Base-by-base conservation (phyloP, 805 yeast genomes). In the Spathaspora passalidarum region DNA sequence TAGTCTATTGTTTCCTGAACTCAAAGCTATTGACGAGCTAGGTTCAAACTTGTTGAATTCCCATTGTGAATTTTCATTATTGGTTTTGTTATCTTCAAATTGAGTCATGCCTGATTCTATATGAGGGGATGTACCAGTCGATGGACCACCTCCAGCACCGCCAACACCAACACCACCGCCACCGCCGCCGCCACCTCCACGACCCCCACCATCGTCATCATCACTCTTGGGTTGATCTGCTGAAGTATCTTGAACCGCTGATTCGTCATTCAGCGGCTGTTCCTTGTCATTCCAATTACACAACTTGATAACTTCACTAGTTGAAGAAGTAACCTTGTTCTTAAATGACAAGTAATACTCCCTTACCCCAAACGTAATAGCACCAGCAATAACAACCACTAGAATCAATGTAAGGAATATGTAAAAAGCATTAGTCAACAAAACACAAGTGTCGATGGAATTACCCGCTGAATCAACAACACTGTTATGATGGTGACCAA, bases 371-470 rank as follows among this genome's bases (percentile, higher is more conserved):
- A 59, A 65, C 2, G 52, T 32, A 2, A 54, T 38, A 0, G 53
- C 57, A 3, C 63, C 62, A 3, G 54, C 5, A 1, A 62, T 55
- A 3, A 61, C 47, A 8, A 57, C 50, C 7, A 39, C 44, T 25
- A 62, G 52, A 10, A 62, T 52, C 22, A 64, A 43, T 5, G 57
- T 42, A 26, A 62, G 37, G 42, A 61, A 63, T 8, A 62, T 56
- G 45, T 62, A 62, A 2, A 59, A 48, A 2, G 62, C 52, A 42
- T 60, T 62, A 11, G 66, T 55, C 4, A 64, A 42, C 6, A 46
- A 8, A 16, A 20, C 10, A 13, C n/a, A 32, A 5, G n/a, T 38
- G 8, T 9, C 16, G 11, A 9, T 36, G 5, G 36, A 20, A 41
- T 18, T 37, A 11, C 20, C 42, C 35, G 32, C 35, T 10, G 14